Evolutionary conservation across 2,329 filamentous ascomycete species (phyloP).

Genomic region (Paraphaeosphaeria minitans): DNA sequence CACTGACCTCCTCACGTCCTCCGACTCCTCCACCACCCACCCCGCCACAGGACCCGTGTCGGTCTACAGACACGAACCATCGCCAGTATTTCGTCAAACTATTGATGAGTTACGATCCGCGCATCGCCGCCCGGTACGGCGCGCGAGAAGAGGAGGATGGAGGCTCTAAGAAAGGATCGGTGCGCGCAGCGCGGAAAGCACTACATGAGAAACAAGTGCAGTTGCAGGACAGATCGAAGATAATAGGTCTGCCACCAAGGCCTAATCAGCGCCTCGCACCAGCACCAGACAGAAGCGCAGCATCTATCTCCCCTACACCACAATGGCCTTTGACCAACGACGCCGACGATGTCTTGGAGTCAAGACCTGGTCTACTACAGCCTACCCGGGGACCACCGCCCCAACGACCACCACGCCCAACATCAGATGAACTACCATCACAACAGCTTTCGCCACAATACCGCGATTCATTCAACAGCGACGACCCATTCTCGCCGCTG

Average conservation of each 20-base stretch:
- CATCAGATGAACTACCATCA: constrained; percentile 41
- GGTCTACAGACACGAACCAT: constrained; percentile 37
- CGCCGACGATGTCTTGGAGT: constrained; percentile 28
- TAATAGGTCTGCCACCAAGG: constrained; percentile 42
- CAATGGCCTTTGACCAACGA: constrained; percentile 55
- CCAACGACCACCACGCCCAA: constrained; percentile 49
- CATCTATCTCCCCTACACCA: constrained; percentile 41
- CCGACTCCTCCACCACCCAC: constrained; percentile 10
- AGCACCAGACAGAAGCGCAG: constrained; percentile 21
- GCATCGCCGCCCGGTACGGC: constrained; percentile 40
- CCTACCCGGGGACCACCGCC: constrained; percentile 47
- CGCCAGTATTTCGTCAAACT: constrained; percentile 33
- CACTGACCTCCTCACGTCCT: constrained; percentile 10
- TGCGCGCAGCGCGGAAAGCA: constrained; percentile 44
- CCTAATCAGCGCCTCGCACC: constrained; percentile 41
- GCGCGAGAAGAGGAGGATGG: constrained; percentile 29
- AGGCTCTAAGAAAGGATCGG: constrained; percentile 40
- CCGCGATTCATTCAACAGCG: constrained; percentile 36
- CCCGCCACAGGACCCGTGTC: constrained; percentile 33
- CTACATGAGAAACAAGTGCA: constrained; percentile 37
- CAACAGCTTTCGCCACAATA: constrained; percentile 35
- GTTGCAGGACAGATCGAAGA: constrained; percentile 38
- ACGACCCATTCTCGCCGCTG: constrained; percentile 41
- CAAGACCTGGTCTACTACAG: constrained; percentile 27
- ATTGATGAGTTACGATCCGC: constrained; percentile 47